Evolutionary conservation across 1,284 basidiomycete species (phyloP).

Genomic region (Apiotrichum siamense): DNA sequence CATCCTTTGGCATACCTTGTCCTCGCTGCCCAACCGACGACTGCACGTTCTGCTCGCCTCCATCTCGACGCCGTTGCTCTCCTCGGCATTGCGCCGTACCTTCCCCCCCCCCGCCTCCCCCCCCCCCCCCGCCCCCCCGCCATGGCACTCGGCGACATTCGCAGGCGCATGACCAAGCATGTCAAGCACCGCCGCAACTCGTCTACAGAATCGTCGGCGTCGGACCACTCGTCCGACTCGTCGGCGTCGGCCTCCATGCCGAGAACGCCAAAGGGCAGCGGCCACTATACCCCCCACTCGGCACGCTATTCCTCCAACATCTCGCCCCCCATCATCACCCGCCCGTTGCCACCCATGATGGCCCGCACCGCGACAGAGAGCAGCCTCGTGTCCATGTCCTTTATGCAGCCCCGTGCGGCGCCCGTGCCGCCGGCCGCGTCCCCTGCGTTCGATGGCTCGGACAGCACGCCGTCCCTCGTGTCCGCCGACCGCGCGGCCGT

Average conservation of each 20-base stretch:
- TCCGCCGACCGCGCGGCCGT: neutral
- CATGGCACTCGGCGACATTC: neutral
- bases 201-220: neutral
- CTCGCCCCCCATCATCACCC: neutral
- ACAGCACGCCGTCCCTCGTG: neutral
- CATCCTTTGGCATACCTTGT: too few species aligned
- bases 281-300: too few species aligned
- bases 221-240: neutral
- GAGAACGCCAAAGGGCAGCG: neutral
- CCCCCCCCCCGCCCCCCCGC: too few species aligned
- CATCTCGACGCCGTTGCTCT: too few species aligned
- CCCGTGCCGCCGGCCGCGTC: neutral
- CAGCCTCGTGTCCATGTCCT: neutral
- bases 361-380: neutral
- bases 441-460: neutral
- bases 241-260: too few species aligned
- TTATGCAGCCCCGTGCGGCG: neutral
- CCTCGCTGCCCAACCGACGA: too few species aligned
- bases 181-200: neutral
- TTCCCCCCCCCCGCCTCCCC: too few species aligned
- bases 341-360: neutral
- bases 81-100: too few species aligned
- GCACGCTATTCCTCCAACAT: too few species aligned
- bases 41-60: too few species aligned
- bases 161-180: neutral